Percentiles rank a stretch among this genome's conserved stretches.
Evolutionary conservation across 75 land plant species (phyloP).

Genomic region (Gnetum montanum): DNA sequence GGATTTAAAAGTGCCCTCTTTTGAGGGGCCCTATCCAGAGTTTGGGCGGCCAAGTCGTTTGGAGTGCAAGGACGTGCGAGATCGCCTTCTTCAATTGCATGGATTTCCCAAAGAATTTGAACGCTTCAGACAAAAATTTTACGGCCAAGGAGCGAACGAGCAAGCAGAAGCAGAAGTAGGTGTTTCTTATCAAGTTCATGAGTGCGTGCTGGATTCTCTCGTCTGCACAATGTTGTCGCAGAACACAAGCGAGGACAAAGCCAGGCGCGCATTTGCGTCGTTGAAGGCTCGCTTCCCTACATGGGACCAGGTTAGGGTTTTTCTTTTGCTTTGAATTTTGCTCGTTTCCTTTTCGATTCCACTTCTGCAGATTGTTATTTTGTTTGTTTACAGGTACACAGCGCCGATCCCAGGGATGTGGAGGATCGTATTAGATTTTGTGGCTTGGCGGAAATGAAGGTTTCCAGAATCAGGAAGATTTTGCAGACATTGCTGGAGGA

Average conservation of each 20-base stretch:
- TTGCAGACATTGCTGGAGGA: constrained; percentile 44
- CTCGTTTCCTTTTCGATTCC: neutral
- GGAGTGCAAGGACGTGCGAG: constrained; percentile 39
- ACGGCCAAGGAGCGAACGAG: neutral
- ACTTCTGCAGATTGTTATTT: neutral
- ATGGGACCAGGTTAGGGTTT: constrained; percentile 57
- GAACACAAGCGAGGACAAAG: constrained; percentile 69
- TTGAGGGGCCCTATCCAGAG: constrained; percentile 20
- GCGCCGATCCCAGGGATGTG: constrained; percentile 48
- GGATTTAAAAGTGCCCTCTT: too few relatives aligned
- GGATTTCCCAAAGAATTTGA: constrained; percentile 43
- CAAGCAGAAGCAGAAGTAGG: neutral
- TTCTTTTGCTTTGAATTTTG: neutral
- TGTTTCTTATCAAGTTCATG: constrained; percentile 1
- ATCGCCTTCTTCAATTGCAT: constrained; percentile 38
- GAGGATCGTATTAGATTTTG: constrained; percentile 84
- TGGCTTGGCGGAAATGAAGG: constrained; percentile 67
- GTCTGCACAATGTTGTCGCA: constrained; percentile 59
- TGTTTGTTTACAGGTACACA: constrained; percentile 44
- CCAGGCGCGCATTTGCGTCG: constrained; percentile 49
- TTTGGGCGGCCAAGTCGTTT: constrained; percentile 24
- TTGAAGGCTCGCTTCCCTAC: constrained; percentile 56
- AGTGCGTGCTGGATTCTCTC: constrained; percentile 61
- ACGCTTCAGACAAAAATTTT: constrained; percentile 11
- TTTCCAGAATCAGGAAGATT: constrained; percentile 52